Evolutionary conservation across 495 filamentous ascomycete genomes (phyloP), one percentile per base, ranked within the genome.

Genomic region (Aspergillus taichungensis): DNA sequence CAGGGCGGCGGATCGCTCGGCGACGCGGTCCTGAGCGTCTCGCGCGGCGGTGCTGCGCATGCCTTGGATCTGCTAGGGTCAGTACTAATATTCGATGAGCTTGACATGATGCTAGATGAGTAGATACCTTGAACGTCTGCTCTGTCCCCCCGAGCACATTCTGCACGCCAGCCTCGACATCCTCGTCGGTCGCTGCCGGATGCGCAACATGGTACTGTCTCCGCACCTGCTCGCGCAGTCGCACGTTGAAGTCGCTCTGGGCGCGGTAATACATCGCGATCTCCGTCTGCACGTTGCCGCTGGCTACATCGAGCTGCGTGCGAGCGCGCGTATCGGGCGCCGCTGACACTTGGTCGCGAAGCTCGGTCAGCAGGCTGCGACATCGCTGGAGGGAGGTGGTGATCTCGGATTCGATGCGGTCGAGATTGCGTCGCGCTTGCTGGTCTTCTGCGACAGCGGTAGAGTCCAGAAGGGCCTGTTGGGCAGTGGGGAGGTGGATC

Each of bases 161-260:
- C 47, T 82, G 76, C 7, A 83, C 77, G 2, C 82, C 85, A 33
- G 77, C 71, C 34, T 71, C 68, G 13, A 91, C 75, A 59, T 92
- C 87, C 32, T 67, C 70, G 12, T 87, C 83, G 37, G 71, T 76
- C 10, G 84, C 83, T 40, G 88, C 78, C 7, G 87, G 85, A 36
- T 73, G 67, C 29, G 88, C 84, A 59, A 92, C 89, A 35, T 82
- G 74, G 63, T 87, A 87, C 55, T 89, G 85, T 38, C 88, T 72
- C 36, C 77, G 79, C 66, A 84, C 79, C 59, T 87, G 84, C 5
- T 76, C 77, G 42, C 77, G 68, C 3, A 83, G 70, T 53, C 79
- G 75, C 49, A 79, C 73, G 43, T 79, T 73, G 64, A 82, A 89
- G 24, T 74, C 68, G 1, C 68, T 68, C 55, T 91, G 86, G 30